Conservation (phyloP, 2,329 filamentous ascomycete genomes). For the Hypoxylon sp. region DNA sequence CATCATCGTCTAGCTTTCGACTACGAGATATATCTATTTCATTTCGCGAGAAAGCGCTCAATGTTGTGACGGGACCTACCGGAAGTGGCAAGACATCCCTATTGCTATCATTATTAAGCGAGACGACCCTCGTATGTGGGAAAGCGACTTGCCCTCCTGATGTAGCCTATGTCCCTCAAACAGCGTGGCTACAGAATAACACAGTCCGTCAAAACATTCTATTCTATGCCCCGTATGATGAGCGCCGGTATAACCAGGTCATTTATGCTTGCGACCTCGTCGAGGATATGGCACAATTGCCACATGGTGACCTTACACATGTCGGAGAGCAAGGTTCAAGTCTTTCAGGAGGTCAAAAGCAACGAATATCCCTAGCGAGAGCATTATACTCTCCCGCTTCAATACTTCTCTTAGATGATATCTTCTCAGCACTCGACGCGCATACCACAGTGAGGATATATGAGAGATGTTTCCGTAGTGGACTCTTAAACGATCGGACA, state of each 20-base stretch:
- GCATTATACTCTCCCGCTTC: constrained; percentile 50
- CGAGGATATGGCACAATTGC: constrained; percentile 31
- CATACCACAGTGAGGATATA: constrained; percentile 42
- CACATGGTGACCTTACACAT: constrained; percentile 48
- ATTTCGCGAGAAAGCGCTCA: constrained; percentile 48
- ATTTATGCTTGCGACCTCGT: constrained; percentile 42
- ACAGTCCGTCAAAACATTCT: constrained; percentile 56
- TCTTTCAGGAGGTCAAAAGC: constrained; percentile 53
- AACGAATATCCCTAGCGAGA: constrained; percentile 51
- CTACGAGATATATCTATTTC: constrained; percentile 39
- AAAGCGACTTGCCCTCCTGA: constrained; percentile 50
- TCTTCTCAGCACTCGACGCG: constrained; percentile 54
- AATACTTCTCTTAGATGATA: constrained; percentile 51
- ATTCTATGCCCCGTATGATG: constrained; percentile 53
- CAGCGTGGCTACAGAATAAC: constrained; percentile 55
- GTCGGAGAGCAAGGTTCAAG: constrained; percentile 52
- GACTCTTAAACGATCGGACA: constrained; percentile 27
- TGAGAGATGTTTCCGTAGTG: constrained; percentile 35
- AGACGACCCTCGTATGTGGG: constrained; percentile 49
- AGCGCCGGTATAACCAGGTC: constrained; percentile 49
- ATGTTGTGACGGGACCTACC: constrained; percentile 54
- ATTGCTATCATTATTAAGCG: constrained; percentile 51
- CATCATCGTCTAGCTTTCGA: constrained; percentile 48
- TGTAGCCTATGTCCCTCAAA: constrained; percentile 54
- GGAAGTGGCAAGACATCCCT: constrained; percentile 56